Evolutionary conservation across 2,329 filamentous ascomycete genomes (phyloP), one percentile per base, ranked within the genome.

Genomic region (Coniosporium tulheliwenetii): DNA sequence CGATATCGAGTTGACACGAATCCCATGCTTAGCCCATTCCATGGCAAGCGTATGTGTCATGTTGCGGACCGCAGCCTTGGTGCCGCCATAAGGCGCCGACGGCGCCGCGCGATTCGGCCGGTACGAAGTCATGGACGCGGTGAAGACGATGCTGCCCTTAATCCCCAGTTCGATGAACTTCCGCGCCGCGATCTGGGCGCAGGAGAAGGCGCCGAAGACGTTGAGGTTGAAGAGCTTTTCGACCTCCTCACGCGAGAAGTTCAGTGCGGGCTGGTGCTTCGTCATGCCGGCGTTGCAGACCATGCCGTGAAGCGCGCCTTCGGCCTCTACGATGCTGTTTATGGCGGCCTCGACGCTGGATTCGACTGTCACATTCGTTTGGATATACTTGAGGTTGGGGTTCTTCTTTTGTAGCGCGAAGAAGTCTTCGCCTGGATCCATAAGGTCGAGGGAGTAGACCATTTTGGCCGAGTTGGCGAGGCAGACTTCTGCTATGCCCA

Each of bases 31-130:
- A 8, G 54, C 54, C 50, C 53, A 54, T 45, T 58, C 54, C 50
- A 55, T 55, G 3, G 55, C 52, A 47, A 60, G 38, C 50, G 54
- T 64, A 52, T 50, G 61, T 49, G 50, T 47, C 59, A 65, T 64
- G 41, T 64, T 63, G 36, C 60, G 52, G 9, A 64, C 58, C 5
- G 60, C 60, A 10, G 53, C 62, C 48, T 65, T 65, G 19, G 61
- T 64, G 9, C 58, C 61, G 32, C 62, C 61, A 43, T 64, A 65
- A 1, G 62, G 61, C 15, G 52, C 52, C 19, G 48, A 52, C 9
- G 52, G 52, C 12, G 49, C 52, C 1, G 52, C 52, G 8, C 52
- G 44, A 31, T 49, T 49, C 3, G 48, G 47, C 7, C 41, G 36
- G 29, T 42, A 42, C 10, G 33, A 38, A n/a, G 41, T 42, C 41